Percentiles rank a stretch among this genome's conserved stretches.
Conservation (phyloP, 495 filamentous ascomycete genomes). For the Ascobolus immersus region DNA sequence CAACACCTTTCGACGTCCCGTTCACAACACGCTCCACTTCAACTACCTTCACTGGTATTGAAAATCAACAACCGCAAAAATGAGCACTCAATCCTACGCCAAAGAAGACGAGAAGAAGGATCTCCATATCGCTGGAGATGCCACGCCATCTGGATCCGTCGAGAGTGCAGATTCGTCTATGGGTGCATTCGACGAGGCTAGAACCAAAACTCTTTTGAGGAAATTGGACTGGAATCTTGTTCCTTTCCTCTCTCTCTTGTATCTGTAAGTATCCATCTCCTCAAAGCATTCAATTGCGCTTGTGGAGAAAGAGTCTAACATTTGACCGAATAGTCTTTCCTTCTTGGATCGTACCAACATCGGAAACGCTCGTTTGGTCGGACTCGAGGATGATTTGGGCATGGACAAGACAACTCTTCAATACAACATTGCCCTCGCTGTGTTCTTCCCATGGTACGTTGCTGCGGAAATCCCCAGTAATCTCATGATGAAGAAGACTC, state of each 20-base stretch:
- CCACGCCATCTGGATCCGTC: too few relatives aligned
- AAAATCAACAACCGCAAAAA: too few relatives aligned
- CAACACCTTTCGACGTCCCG: too few relatives aligned
- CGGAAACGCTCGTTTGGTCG: slow-evolving; percentile 46
- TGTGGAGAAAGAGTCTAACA: not conserved
- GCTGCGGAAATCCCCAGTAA: slow-evolving; percentile 40
- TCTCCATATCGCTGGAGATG: too few relatives aligned
- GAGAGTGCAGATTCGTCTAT: too few relatives aligned
- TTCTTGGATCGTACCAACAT: slow-evolving; percentile 39
- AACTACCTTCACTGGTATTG: too few relatives aligned
- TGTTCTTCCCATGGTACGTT: slow-evolving; percentile 44
- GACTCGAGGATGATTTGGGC: slow-evolving; percentile 29
- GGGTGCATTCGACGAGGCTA: slow-evolving; percentile 12
- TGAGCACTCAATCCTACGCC: too few relatives aligned
- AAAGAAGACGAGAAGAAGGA: too few relatives aligned
- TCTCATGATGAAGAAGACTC: slow-evolving; percentile 36
- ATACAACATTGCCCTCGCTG: slow-evolving; percentile 33
- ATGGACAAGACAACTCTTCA: slow-evolving; percentile 23
- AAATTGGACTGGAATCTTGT: slow-evolving; percentile 27
- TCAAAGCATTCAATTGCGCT: slow-evolving; percentile 4
- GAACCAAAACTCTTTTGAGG: slow-evolving; percentile 22
- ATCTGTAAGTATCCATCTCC: slow-evolving; percentile 17
- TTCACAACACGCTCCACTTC: too few relatives aligned
- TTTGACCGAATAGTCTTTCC: slow-evolving; percentile 14
- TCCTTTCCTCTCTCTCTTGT: slow-evolving; percentile 28